Evolutionary conservation across 306 rosid genomes (phyloP).

Genomic region (Pachyrhizus erosus): DNA sequence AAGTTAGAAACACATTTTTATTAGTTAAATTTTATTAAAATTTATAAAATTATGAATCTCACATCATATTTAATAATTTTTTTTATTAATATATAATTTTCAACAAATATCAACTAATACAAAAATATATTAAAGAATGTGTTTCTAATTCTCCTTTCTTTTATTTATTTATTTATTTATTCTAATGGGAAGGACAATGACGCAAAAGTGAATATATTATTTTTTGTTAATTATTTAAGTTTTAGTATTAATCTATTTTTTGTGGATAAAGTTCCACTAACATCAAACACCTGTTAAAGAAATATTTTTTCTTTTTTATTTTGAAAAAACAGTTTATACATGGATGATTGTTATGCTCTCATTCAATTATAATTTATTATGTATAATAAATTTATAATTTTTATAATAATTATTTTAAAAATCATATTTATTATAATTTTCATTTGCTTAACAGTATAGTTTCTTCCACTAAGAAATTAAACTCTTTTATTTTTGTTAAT

Average conservation of each 20-base stretch:
- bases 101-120: no score
- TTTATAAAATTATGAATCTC: no score
- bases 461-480: background rate
- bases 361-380: background rate
- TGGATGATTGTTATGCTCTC: background rate
- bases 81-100: no score
- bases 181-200: background rate
- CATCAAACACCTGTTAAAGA: background rate
- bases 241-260: background rate
- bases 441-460: no score
- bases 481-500: background rate
- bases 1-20: no score
- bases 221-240: background rate
- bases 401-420: background rate
- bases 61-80: no score
- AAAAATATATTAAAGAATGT: no score
- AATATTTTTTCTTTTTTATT: background rate
- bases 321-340: background rate
- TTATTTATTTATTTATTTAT: background rate
- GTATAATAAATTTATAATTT: background rate
- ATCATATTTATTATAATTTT: background rate
- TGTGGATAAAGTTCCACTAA: background rate
- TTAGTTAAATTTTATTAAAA: no score
- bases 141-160: no score
- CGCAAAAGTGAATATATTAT: background rate